phyloP scores from a whole-genome alignment of 305 asterid species.

The Fraxinus latifolia region DNA sequence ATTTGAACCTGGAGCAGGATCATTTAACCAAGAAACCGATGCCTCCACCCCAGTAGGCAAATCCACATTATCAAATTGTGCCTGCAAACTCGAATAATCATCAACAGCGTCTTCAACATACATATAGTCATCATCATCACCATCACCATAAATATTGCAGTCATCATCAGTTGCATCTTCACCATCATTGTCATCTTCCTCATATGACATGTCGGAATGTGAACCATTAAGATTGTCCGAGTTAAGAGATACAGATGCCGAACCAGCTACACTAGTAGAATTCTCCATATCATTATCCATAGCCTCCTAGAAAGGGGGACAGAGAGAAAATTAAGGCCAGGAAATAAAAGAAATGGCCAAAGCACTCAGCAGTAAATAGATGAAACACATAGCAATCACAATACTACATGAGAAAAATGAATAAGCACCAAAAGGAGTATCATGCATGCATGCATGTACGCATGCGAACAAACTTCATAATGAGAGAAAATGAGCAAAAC shows the following conservation, averaged over 20 bases:
- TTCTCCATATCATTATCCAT: slow-evolving; percentile 29
- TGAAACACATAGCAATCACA: not conserved
- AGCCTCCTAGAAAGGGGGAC: slow-evolving; percentile 28
- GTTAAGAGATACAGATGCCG: slow-evolving; percentile 29
- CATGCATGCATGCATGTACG: not conserved
- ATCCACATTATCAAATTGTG: slow-evolving; percentile 60
- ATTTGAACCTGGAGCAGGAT: slow-evolving; percentile 24
- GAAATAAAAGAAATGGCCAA: not conserved
- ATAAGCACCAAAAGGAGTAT: not conserved
- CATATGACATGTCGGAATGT: slow-evolving; percentile 33
- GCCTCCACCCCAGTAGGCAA: slow-evolving; percentile 71
- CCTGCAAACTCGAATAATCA: slow-evolving; percentile 46
- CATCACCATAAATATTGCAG: slow-evolving; percentile 8
- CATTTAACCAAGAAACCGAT: slow-evolving; percentile 44
- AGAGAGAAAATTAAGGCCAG: not conserved
- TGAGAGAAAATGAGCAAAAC: not conserved
- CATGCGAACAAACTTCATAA: not conserved
- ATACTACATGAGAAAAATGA: not conserved
- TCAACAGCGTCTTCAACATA: slow-evolving; percentile 31
- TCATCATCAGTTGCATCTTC: slow-evolving; percentile 27
- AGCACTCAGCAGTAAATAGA: not conserved
- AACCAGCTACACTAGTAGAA: slow-evolving; percentile 29
- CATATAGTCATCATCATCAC: slow-evolving; percentile 18
- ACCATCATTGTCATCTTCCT: slow-evolving; percentile 37
- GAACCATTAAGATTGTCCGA: slow-evolving; percentile 32